A percentile compares a stretch with the other conserved stretches of the same genome.
These are phyloP conservation scores for Claviceps maximensis DNA, from an alignment of 2,329 filamentous ascomycete species.

Conservation along the genomic window DNA sequence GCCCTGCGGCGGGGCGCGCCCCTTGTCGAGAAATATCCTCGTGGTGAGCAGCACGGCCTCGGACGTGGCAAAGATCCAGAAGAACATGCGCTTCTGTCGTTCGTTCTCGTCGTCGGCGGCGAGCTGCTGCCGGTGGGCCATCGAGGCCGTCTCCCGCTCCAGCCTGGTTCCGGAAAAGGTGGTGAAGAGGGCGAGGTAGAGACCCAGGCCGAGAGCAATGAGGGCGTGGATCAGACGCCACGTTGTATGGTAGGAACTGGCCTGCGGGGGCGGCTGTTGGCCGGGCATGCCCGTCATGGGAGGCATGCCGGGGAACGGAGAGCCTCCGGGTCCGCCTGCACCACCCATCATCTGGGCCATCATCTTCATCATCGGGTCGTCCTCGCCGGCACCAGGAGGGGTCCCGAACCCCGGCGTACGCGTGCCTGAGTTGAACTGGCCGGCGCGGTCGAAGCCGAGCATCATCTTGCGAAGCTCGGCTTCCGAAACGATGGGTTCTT, in stretches of 20 bases:
- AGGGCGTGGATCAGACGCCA: slow-evolving; percentile 66
- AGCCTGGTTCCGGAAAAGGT: slow-evolving; percentile 54
- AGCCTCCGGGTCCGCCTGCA: slow-evolving; percentile 19
- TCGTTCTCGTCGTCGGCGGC: slow-evolving; percentile 17
- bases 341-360: slow-evolving; percentile 57
- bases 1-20: slow-evolving; percentile 41
- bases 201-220: slow-evolving; percentile 54
- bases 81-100: slow-evolving; percentile 36
- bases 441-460: slow-evolving; percentile 37
- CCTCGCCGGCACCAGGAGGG: slow-evolving; percentile 12
- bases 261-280: slow-evolving; percentile 20
- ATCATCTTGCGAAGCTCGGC: slow-evolving; percentile 53
- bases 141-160: slow-evolving; percentile 36
- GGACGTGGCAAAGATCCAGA: slow-evolving; percentile 69
- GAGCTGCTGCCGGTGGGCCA: slow-evolving; percentile 14
- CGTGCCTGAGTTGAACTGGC: slow-evolving; percentile 11
- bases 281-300: slow-evolving; percentile 29
- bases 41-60: slow-evolving; percentile 61
- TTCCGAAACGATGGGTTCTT: slow-evolving; percentile 33
- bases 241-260: slow-evolving; percentile 31
- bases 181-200: slow-evolving; percentile 56
- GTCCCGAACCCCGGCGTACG: slow-evolving; percentile 12
- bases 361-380: slow-evolving; percentile 45
- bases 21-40: slow-evolving; percentile 56
- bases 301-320: slow-evolving; percentile 23